A percentile compares a stretch with the other conserved stretches of the same genome.
Evolutionary conservation across 352 stramenopile species (phyloP).

Genomic region (Phytophthora ramorum): DNA sequence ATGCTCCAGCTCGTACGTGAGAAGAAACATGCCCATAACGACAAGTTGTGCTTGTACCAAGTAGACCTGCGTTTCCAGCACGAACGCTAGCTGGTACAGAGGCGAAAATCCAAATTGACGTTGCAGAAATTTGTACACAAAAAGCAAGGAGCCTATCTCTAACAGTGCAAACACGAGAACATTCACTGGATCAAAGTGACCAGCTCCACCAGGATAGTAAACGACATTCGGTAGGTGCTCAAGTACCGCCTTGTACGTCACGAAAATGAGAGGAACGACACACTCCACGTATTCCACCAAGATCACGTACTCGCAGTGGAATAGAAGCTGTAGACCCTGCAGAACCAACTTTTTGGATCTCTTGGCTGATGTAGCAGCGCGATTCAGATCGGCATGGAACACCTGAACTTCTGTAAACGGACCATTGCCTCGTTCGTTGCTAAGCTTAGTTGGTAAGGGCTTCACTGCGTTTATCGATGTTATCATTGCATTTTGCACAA

Average conservation of each 20-base stretch:
- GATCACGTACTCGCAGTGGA: constrained; percentile 37
- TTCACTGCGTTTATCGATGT: neutral
- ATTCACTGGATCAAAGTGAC: neutral
- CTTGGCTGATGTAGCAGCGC: neutral
- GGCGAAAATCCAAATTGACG: constrained; percentile 37
- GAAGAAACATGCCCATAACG: neutral
- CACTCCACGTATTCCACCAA: constrained; percentile 46
- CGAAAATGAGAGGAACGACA: constrained; percentile 38
- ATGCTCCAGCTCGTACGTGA: constrained; percentile 18
- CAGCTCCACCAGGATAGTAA: constrained; percentile 33
- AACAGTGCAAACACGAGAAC: constrained; percentile 25
- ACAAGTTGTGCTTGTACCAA: constrained; percentile 3
- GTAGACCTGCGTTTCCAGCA: constrained; percentile 40
- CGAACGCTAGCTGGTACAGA: constrained; percentile 42
- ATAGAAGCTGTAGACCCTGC: constrained; percentile 35
- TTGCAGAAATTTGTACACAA: constrained; percentile 29
- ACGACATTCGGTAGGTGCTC: constrained; percentile 36
- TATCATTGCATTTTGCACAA: too few relatives aligned
- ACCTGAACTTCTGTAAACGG: neutral
- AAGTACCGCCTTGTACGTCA: constrained; percentile 34
- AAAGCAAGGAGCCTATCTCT: constrained; percentile 34
- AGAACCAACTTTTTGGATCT: constrained; percentile 12
- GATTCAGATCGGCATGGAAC: neutral
- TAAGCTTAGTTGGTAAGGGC: neutral
- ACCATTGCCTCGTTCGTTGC: neutral